Percentiles rank a stretch among this genome's conserved stretches.
phyloP scores from a whole-genome alignment of 345 rosid species.

The Aurinia saxatilis region DNA sequence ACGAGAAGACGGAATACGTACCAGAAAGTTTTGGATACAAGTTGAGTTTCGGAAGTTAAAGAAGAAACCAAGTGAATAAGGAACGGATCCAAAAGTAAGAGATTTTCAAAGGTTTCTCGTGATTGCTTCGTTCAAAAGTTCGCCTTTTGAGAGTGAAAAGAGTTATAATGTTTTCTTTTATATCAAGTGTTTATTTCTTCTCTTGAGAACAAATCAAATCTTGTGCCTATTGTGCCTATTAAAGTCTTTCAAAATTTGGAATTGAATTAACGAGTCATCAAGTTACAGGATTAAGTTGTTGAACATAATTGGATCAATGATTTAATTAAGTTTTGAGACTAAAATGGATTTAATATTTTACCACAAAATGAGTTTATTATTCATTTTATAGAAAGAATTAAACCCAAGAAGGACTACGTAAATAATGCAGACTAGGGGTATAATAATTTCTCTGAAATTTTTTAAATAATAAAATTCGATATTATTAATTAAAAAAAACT shows the following conservation, averaged over 20 bases:
- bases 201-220: conserved; percentile 17
- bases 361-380: too few species aligned
- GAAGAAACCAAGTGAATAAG: conserved; percentile 29
- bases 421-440: too few species aligned
- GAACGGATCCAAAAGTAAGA: conserved; percentile 54
- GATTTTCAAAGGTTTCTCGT: conserved; percentile 77
- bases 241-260: neutral
- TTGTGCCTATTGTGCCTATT: neutral
- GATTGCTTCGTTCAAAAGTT: conserved; percentile 62
- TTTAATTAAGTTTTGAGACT: too few species aligned
- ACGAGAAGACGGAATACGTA: conserved; percentile 26
- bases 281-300: conserved; percentile 5
- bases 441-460: too few species aligned
- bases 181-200: neutral
- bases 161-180: neutral
- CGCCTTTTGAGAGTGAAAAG: conserved; percentile 8
- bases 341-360: too few species aligned
- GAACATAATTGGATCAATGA: neutral
- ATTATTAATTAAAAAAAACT: too few species aligned
- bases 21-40: conserved; percentile 32
- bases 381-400: too few species aligned
- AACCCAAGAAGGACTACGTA: too few species aligned
- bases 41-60: conserved; percentile 30
- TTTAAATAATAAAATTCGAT: too few species aligned
- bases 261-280: neutral